phyloP scores from a whole-genome alignment of 768 basidiomycete genomes.

The Termitomyces sp. region DNA sequence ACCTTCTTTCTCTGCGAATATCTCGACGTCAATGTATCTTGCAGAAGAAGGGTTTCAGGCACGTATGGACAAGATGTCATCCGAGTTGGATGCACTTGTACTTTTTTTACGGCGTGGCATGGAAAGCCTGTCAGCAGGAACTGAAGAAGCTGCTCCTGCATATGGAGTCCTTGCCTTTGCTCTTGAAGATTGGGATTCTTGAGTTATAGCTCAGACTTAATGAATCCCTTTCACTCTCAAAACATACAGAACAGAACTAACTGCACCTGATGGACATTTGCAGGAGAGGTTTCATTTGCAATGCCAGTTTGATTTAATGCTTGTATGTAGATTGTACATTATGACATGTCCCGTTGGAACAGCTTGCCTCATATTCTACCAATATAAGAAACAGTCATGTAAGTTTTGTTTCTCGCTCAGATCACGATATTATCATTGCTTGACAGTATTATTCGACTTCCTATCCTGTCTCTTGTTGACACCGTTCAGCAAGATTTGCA shows the following conservation, averaged over 20 bases:
- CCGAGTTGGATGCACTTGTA: constrained; percentile 67
- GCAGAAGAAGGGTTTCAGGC: constrained; percentile 43
- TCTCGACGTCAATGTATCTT: constrained; percentile 24
- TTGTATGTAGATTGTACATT: background rate
- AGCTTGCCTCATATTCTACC: too few relatives aligned
- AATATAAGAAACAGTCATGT: background rate
- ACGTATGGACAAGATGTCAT: constrained; percentile 58
- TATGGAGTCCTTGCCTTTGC: constrained; percentile 73
- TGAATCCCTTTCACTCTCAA: background rate
- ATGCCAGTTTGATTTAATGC: background rate
- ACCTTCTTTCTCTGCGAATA: constrained; percentile 37
- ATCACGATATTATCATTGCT: background rate
- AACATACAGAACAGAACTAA: background rate
- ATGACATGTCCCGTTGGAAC: background rate
- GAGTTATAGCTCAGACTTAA: background rate
- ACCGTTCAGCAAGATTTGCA: constrained; percentile 63
- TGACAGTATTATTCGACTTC: background rate
- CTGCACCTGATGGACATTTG: background rate
- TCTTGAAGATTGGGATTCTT: constrained; percentile 74
- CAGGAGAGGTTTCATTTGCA: background rate
- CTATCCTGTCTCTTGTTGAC: constrained; percentile 44
- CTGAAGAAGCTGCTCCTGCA: constrained; percentile 52
- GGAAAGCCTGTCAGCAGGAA: constrained; percentile 61
- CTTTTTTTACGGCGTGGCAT: constrained; percentile 64
- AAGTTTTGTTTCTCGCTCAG: background rate